phyloP scores from a whole-genome alignment of 2,329 filamentous ascomycete genomes.

The Colletotrichum euphorbiae region DNA sequence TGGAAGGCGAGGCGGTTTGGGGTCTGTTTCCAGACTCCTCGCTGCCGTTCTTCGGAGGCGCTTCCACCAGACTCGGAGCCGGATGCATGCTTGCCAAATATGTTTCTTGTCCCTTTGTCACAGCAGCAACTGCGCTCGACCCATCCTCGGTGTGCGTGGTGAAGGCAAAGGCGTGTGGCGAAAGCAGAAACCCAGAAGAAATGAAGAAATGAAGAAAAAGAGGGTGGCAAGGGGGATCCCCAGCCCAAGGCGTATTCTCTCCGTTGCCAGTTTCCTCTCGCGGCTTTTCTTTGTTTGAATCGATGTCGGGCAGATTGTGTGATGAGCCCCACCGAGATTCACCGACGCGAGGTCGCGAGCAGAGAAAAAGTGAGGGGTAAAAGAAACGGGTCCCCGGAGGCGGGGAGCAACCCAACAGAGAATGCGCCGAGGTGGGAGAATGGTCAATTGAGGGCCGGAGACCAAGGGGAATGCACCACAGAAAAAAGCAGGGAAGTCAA shows the following conservation, averaged over 20 bases:
- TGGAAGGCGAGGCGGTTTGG: conserved; percentile 37
- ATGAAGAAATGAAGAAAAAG: background rate
- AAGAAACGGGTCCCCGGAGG: conserved; percentile 37
- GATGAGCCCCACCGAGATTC: conserved; percentile 41
- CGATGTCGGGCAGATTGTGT: conserved; percentile 40
- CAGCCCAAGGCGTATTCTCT: background rate
- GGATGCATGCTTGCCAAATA: conserved; percentile 51
- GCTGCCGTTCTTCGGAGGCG: conserved; percentile 44
- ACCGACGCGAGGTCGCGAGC: conserved; percentile 39
- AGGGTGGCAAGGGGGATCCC: conserved; percentile 14
- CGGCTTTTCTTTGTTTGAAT: conserved; percentile 33
- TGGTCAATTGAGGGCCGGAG: conserved; percentile 30
- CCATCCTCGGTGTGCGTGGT: conserved; percentile 36
- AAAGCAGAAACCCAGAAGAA: conserved; percentile 11
- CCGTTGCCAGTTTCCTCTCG: conserved; percentile 23
- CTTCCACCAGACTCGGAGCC: conserved; percentile 52
- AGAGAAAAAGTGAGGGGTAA: conserved; percentile 40
- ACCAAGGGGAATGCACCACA: conserved; percentile 9
- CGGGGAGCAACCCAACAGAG: conserved; percentile 28
- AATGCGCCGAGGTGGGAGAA: conserved; percentile 29
- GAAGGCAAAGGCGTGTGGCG: conserved; percentile 11
- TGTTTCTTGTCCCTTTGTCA: conserved; percentile 37
- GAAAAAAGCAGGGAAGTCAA: conserved; percentile 1
- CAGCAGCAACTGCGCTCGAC: conserved; percentile 36
- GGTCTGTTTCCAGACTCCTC: conserved; percentile 42